Percentiles rank a stretch among this genome's conserved stretches.
Conservation (phyloP, 1,284 basidiomycete species). For the Neolentinus lepideus region DNA sequence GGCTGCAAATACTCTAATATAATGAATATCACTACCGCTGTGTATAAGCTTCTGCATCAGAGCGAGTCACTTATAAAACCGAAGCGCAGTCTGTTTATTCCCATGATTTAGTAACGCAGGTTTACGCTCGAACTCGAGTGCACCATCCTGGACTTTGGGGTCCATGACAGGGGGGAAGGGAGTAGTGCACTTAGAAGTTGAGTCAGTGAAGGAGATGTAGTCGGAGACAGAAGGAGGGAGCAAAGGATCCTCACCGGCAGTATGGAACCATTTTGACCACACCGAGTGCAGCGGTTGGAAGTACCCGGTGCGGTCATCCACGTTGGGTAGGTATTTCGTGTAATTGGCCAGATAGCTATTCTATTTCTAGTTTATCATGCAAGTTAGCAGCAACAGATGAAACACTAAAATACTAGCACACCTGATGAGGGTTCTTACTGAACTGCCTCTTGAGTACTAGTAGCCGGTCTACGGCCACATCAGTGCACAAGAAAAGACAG, state of each 20-base stretch:
- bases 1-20: no score
- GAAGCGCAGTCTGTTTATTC: no score
- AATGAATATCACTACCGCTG: no score
- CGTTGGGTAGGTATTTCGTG: conserved; percentile 36
- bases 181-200: conserved; percentile 9
- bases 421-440: conserved; percentile 65
- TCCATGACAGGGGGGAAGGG: neutral
- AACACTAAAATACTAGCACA: conserved; percentile 17
- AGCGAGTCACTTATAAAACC: no score
- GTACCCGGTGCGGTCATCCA: conserved; percentile 29
- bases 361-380: conserved; percentile 47
- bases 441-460: conserved; percentile 41
- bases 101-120: conserved; percentile 12
- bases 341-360: conserved; percentile 59
- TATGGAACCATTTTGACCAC: conserved; percentile 35
- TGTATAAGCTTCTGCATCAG: no score
- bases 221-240: neutral
- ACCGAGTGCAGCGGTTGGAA: conserved; percentile 40
- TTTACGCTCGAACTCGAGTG: conserved; percentile 8
- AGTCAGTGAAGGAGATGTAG: conserved; percentile 3
- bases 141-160: neutral
- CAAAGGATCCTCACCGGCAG: neutral
- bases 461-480: conserved; percentile 46
- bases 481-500: conserved; percentile 42
- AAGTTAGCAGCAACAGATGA: conserved; percentile 2